phyloP scores from a whole-genome alignment of 768 basidiomycete species.

The Podaxis rugospora region DNA sequence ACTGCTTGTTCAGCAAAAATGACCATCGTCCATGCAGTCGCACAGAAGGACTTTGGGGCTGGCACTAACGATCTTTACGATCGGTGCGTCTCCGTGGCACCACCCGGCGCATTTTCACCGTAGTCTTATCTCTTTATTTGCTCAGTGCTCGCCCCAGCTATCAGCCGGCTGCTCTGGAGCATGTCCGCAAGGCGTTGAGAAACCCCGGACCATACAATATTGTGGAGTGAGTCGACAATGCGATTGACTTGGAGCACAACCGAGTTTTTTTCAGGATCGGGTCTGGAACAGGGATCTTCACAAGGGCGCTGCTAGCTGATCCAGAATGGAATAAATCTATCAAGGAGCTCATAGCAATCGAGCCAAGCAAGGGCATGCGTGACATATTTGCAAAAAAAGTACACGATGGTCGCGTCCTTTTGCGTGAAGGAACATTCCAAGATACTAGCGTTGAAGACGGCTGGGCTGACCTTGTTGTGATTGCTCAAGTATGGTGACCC shows the following conservation, averaged over 20 bases:
- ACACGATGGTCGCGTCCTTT: constrained; percentile 45
- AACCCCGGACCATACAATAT: constrained; percentile 45
- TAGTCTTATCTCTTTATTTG: neutral
- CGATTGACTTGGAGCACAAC: neutral
- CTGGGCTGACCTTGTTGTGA: constrained; percentile 75
- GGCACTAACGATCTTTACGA: constrained; percentile 87
- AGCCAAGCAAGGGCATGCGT: constrained; percentile 89
- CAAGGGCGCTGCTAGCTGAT: constrained; percentile 71
- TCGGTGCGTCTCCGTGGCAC: constrained; percentile 33
- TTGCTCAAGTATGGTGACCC: constrained; percentile 58
- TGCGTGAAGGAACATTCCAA: constrained; percentile 70
- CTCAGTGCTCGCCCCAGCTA: constrained; percentile 80
- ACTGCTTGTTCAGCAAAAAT: constrained; percentile 17
- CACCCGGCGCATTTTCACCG: neutral
- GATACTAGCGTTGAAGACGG: constrained; percentile 51
- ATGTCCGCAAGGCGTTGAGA: constrained; percentile 49
- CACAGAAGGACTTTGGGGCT: constrained; percentile 67
- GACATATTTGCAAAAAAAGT: constrained; percentile 57
- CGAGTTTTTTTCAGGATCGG: constrained; percentile 52
- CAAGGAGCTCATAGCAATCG: constrained; percentile 59
- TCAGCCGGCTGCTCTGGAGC: constrained; percentile 54
- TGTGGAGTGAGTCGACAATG: constrained; percentile 52
- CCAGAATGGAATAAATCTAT: constrained; percentile 48
- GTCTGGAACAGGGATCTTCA: constrained; percentile 86
- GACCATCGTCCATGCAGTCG: constrained; percentile 55